Percentiles rank a stretch among this genome's conserved stretches.
These are phyloP conservation scores for Oryza glaberrima DNA, from an alignment of 176 grass and related monocot genomes.

Conservation along the genomic window DNA sequence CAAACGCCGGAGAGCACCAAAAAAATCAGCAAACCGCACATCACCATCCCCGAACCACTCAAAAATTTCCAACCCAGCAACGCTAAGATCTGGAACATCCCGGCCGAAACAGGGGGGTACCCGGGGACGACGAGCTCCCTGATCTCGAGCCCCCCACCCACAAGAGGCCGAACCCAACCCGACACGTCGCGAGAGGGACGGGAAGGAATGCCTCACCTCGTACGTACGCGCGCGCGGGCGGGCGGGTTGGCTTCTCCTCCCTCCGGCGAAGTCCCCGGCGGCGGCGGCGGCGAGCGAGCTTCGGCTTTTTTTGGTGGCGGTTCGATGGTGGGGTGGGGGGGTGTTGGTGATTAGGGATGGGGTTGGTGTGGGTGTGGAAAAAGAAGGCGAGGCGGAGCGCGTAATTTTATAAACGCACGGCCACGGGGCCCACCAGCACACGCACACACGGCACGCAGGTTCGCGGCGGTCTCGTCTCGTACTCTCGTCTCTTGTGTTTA, in stretches of 20 bases:
- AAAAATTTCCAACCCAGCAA: not conserved
- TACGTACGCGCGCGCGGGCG: not conserved
- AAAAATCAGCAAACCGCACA: not conserved
- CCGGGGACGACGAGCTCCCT: not conserved
- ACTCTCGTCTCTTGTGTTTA: not conserved
- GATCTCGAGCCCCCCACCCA: not conserved
- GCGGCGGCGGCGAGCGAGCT: not conserved
- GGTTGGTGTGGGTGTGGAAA: constrained; percentile 45
- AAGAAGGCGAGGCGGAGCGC: constrained; percentile 1
- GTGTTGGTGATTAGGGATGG: constrained; percentile 39
- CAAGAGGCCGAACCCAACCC: rapidly evolving
- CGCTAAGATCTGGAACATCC: constrained; percentile 34
- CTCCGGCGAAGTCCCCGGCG: constrained; percentile 36
- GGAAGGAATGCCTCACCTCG: constrained; percentile 40
- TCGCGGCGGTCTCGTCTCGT: not conserved
- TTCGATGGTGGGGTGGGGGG: not conserved
- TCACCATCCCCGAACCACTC: not conserved
- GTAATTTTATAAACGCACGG: constrained; percentile 51
- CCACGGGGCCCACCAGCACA: not conserved
- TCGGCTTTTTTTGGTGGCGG: constrained; percentile 6
- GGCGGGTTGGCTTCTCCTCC: not conserved
- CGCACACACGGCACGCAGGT: constrained; percentile 34
- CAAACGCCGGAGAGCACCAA: not conserved
- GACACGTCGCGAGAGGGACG: not conserved
- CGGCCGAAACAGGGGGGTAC: not conserved